Evolutionary conservation across 192 early-diverging fungal species (phyloP).

Genomic region (Funneliformis geosporum): DNA sequence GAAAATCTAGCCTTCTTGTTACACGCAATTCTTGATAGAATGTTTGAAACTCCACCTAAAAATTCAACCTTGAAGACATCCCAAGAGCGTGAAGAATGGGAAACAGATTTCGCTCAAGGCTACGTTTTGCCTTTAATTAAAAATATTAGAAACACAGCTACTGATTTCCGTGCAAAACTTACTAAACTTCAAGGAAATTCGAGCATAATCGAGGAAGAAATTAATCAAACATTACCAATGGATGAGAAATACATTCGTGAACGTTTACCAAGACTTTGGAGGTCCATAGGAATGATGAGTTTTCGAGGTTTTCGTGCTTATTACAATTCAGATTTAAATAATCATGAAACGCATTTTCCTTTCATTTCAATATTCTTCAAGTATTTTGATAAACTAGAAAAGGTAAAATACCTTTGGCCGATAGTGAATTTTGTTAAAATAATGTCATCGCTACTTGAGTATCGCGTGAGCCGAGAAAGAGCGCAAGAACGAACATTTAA

Average conservation of each 20-base stretch:
- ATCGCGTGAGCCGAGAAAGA: too few species aligned
- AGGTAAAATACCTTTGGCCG: too few species aligned
- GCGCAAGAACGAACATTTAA: too few species aligned
- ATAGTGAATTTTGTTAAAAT: too few species aligned
- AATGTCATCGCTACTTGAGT: too few species aligned
- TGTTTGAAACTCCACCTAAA: background rate
- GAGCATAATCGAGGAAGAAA: background rate
- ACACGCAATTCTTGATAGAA: background rate
- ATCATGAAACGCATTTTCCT: background rate
- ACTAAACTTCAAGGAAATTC: background rate
- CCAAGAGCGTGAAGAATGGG: background rate
- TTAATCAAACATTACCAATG: background rate
- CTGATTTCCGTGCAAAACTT: conserved; percentile 7
- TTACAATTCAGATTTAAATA: background rate
- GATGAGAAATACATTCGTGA: background rate
- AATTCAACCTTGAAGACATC: background rate
- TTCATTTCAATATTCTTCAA: too few species aligned
- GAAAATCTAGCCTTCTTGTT: conserved; percentile 22
- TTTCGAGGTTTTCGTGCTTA: conserved; percentile 16
- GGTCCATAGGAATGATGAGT: background rate
- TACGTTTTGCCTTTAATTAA: background rate
- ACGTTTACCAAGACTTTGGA: conserved; percentile 24
- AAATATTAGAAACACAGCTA: background rate
- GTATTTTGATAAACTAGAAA: too few species aligned
- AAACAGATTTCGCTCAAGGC: background rate